Base-by-base conservation (phyloP, 495 filamentous ascomycete species). In the Saxispiralis lemnorum region DNA sequence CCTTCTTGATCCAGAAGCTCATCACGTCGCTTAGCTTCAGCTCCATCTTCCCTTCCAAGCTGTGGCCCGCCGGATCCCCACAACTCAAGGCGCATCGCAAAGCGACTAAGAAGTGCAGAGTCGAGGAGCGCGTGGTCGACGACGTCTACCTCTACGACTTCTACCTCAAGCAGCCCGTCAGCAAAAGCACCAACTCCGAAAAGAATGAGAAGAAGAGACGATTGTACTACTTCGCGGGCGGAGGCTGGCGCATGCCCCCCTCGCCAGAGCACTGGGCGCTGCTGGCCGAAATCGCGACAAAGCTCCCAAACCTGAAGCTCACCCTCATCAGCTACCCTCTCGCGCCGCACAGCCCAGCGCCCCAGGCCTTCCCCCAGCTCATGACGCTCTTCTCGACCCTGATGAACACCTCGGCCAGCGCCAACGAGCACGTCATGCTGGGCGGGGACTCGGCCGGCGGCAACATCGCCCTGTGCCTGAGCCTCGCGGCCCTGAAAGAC, bases 171-270 rank as follows among this genome's bases (percentile, higher is more conserved):
- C 35, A 13, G 12, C 24, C 14, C 16, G 7, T 30, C 13, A 12
- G 3, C 30, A 33, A 18, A 6, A 32, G 46, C 14, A 41, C n/a
- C 20, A 31, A 31, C n/a, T 15, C 19, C 11, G 24, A 39, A n/a
- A 35, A 40, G n/a, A 32, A 44, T 19, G 31, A 13, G 28, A 1
- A 30, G 17, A 42, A 31, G 31, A 57, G 55, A 24, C 38, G 53
- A 24, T 46, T 66, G 18, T 63, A 58, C 49, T 65, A 62, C 41
- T 60, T 64, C 40, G 53, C 52, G 6, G 64, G 60, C 21, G 63
- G 59, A 7, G 55, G 58, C 13, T 65, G 62, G 53, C 55, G 55
- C 41, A 46, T 44, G 42, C 52, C 57, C 6, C 47, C 63, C 0
- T 47, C 48, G 1, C 32, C 44, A 9, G 51, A 61, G 35, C 62